A percentile compares a stretch with the other conserved stretches of the same genome.
phyloP scores from a whole-genome alignment of 306 rosid species.

The Acmispon strigosus region DNA sequence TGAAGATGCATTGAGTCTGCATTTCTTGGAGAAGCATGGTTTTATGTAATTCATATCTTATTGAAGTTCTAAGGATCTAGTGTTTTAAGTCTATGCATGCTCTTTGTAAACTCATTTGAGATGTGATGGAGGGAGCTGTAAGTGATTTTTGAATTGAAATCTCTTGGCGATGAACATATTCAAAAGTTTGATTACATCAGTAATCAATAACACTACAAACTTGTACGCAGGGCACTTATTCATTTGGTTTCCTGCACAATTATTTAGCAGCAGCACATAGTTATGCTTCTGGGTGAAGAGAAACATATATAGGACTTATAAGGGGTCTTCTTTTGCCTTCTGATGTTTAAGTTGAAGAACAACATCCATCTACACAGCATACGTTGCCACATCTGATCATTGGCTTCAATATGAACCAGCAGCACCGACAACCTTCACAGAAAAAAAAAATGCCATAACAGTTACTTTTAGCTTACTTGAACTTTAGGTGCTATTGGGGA shows the following conservation, averaged over 20 bases:
- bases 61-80: neutral
- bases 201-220: neutral
- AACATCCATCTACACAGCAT: conserved; percentile 26
- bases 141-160: neutral
- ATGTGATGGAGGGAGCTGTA: neutral
- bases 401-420: no score
- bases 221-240: neutral
- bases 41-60: neutral
- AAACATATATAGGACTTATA: neutral
- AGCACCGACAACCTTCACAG: no score
- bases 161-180: neutral
- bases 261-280: conserved; percentile 6
- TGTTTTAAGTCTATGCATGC: neutral
- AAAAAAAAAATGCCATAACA: no score
- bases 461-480: no score
- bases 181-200: neutral
- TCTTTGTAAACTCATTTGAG: neutral
- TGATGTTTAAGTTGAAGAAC: neutral
- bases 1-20: neutral
- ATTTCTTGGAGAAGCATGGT: neutral
- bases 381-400: no score
- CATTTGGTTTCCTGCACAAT: neutral
- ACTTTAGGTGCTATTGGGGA: no score
- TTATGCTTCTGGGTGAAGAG: neutral
- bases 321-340: neutral